Evolutionary conservation across 768 basidiomycete genomes (phyloP).

Genomic region (Rhodotorula graminis): DNA sequence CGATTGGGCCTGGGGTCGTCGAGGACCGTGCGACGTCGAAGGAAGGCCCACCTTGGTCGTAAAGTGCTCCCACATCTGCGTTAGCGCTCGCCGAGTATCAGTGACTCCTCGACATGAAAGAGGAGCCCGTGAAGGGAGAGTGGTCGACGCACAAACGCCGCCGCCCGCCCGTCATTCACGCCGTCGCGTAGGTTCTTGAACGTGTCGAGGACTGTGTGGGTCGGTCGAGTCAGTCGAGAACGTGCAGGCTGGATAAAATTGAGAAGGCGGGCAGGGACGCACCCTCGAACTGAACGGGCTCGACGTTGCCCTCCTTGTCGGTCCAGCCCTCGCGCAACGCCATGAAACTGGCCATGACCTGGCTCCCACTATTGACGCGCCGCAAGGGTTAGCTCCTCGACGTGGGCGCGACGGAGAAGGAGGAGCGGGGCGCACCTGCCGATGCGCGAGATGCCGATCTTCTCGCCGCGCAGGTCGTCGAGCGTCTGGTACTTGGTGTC

Average conservation of each 20-base stretch:
- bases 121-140: no score
- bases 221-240: neutral
- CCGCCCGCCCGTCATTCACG: conserved; percentile 80
- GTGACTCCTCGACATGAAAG: no score
- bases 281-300: conserved; percentile 42
- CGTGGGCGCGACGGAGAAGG: neutral
- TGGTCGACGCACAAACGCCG: conserved; percentile 62
- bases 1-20: conserved; percentile 42
- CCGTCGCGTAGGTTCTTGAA: conserved; percentile 70
- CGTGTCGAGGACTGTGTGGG: conserved; percentile 65
- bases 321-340: conserved; percentile 80
- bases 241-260: neutral
- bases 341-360: conserved; percentile 96
- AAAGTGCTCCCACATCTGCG: conserved; percentile 52
- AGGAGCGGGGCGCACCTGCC: conserved; percentile 59
- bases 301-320: conserved; percentile 39
- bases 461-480: conserved; percentile 69
- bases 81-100: neutral
- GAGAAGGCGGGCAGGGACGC: conserved; percentile 18
- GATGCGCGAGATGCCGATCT: conserved; percentile 78
- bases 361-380: conserved; percentile 60
- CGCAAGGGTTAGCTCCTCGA: no score
- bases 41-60: conserved; percentile 75
- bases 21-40: conserved; percentile 48
- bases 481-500: conserved; percentile 66